phyloP scores from a whole-genome alignment of 106 monocot genomes.

The Phalaenopsis equestris region DNA sequence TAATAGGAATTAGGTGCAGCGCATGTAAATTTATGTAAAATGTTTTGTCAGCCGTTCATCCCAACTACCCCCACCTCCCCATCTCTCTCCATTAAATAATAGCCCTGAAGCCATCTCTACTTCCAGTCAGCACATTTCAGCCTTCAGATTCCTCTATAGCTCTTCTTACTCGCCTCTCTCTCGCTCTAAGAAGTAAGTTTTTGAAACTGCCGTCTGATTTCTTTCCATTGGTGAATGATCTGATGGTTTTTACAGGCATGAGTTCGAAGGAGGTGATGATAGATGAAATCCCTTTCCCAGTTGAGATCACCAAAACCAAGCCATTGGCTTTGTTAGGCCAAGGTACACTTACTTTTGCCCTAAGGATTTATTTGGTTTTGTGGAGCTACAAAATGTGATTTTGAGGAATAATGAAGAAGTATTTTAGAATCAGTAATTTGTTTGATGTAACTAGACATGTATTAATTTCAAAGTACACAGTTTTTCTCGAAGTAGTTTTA shows the following conservation, averaged over 20 bases:
- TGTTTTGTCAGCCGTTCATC: background rate
- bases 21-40: no score
- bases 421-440: no score
- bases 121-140: no score
- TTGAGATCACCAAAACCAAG: slow-evolving; percentile 31
- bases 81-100: background rate
- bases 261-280: slow-evolving; percentile 66
- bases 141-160: background rate
- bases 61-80: background rate
- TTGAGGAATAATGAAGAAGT: no score
- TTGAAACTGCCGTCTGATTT: background rate
- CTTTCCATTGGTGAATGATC: background rate
- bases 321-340: slow-evolving; percentile 46
- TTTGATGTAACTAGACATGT: no score
- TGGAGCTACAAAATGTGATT: no score
- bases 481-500: no score
- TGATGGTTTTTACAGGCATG: slow-evolving; percentile 31
- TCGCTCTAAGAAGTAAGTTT: background rate
- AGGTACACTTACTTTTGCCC: slow-evolving; percentile 21
- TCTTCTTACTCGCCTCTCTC: background rate
- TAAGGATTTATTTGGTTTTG: no score
- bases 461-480: no score
- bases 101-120: background rate
- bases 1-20: no score
- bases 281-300: slow-evolving; percentile 51